These are phyloP conservation scores for Colletotrichum magnum DNA, from an alignment of 2,329 filamentous ascomycete species.

Conservation along the genomic window DNA sequence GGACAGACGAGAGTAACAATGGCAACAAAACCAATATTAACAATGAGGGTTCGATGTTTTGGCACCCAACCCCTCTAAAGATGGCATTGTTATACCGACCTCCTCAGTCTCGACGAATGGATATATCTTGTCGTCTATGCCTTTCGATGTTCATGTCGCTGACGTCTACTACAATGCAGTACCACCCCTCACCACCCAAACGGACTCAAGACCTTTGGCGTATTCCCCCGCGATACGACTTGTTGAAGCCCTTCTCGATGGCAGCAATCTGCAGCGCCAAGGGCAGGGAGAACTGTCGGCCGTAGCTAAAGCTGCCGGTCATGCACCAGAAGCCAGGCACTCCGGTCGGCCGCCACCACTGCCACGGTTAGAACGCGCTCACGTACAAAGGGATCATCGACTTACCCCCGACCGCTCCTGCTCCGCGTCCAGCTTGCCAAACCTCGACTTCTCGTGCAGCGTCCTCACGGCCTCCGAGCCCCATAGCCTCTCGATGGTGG, in stretches of 20 bases:
- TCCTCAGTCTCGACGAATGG: too few species aligned
- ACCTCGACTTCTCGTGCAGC: conserved; percentile 44
- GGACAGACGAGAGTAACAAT: too few species aligned
- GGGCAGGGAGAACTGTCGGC: conserved; percentile 52
- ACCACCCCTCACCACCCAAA: too few species aligned
- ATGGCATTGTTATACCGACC: too few species aligned
- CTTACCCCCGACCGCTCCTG: conserved; percentile 46
- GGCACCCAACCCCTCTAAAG: too few species aligned
- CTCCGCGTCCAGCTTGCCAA: conserved; percentile 56
- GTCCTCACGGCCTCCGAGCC: conserved; percentile 52
- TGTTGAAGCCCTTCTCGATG: conserved; percentile 44
- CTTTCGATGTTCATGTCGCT: too few species aligned
- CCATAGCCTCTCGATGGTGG: conserved; percentile 51
- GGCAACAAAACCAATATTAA: too few species aligned
- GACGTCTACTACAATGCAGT: too few species aligned
- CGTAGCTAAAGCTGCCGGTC: conserved; percentile 52
- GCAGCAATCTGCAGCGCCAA: conserved; percentile 58
- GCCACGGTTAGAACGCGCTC: neutral
- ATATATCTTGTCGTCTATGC: too few species aligned
- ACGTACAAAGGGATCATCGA: conserved; percentile 8
- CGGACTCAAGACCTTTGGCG: neutral
- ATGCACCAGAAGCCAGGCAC: conserved; percentile 56
- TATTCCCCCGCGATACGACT: neutral
- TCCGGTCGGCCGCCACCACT: conserved; percentile 56
- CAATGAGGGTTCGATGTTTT: too few species aligned